These are phyloP conservation scores for Geotrichum carabidarum DNA, from an alignment of 1,139 yeast genomes.

Conservation along the genomic window DNA sequence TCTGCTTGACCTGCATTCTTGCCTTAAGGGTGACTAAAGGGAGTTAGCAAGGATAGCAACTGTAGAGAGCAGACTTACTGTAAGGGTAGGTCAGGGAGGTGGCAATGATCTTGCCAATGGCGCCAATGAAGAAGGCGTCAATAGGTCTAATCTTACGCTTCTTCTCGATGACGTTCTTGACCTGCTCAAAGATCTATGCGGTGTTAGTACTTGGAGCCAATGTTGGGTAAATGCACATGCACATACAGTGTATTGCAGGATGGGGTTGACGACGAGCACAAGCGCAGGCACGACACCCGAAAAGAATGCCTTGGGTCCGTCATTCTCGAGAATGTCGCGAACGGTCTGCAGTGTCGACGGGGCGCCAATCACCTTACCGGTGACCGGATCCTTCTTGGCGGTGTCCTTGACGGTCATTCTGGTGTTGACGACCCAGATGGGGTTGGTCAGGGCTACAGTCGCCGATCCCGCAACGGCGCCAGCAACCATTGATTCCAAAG, in stretches of 20 bases:
- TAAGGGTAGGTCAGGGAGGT: slow-evolving; percentile 86
- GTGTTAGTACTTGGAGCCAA: neutral
- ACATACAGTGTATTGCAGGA: slow-evolving; percentile 72
- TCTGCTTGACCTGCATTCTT: slow-evolving; percentile 69
- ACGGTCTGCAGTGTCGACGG: slow-evolving; percentile 48
- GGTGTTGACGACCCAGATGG: slow-evolving; percentile 93
- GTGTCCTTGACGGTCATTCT: slow-evolving; percentile 60
- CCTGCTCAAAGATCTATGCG: slow-evolving; percentile 60
- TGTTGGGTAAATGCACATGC: neutral
- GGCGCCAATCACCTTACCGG: slow-evolving; percentile 27
- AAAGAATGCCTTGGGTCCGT: slow-evolving; percentile 69
- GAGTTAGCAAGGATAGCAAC: slow-evolving; percentile 6
- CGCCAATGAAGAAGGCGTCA: slow-evolving; percentile 83
- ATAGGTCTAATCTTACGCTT: slow-evolving; percentile 48
- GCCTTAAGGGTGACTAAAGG: slow-evolving; percentile 66
- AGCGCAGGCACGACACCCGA: slow-evolving; percentile 81
- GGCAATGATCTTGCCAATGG: slow-evolving; percentile 81
- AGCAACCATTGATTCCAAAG: slow-evolving; percentile 67
- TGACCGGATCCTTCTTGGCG: slow-evolving; percentile 39
- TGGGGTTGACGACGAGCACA: slow-evolving; percentile 79
- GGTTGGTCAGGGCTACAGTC: slow-evolving; percentile 82
- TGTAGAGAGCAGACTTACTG: slow-evolving; percentile 21
- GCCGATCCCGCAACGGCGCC: slow-evolving; percentile 87
- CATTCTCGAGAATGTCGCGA: slow-evolving; percentile 58
- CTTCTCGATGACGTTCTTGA: slow-evolving; percentile 60